phyloP scores from a whole-genome alignment of 768 basidiomycete genomes.

The Boletus eberwhitei region DNA sequence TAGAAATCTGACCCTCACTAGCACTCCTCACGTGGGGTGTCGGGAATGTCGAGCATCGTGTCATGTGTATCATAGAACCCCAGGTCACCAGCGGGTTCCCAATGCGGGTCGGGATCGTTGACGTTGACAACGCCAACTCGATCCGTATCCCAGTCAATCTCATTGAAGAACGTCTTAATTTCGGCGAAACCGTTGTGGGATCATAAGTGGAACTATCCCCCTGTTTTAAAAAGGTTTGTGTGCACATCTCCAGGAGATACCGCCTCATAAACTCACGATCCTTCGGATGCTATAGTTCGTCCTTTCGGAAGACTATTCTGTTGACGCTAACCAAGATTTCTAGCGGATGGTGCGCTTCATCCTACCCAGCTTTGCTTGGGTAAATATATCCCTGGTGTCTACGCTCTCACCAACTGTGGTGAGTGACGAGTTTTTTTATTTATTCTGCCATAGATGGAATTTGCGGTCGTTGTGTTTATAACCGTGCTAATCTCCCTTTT shows the following conservation, averaged over 20 bases:
- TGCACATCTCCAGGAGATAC: background rate
- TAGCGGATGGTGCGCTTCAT: background rate
- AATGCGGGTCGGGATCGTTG: background rate
- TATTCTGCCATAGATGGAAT: background rate
- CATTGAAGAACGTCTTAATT: background rate
- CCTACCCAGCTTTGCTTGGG: background rate
- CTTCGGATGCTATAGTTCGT: background rate
- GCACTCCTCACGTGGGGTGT: background rate
- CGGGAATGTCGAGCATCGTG: background rate
- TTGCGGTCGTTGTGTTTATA: background rate
- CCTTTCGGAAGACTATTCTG: background rate
- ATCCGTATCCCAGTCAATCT: background rate
- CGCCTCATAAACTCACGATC: background rate
- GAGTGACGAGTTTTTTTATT: background rate
- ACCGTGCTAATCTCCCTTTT: background rate
- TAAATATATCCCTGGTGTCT: background rate
- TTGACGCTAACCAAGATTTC: background rate
- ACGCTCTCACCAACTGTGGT: background rate
- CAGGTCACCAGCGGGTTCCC: background rate
- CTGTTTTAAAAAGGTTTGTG: background rate
- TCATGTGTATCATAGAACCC: background rate
- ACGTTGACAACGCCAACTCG: background rate
- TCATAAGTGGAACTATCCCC: background rate
- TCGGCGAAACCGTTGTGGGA: background rate
- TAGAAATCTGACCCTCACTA: background rate